Evolutionary conservation across 2,329 filamentous ascomycete species (phyloP).

Genomic region (Daldinia sp.): DNA sequence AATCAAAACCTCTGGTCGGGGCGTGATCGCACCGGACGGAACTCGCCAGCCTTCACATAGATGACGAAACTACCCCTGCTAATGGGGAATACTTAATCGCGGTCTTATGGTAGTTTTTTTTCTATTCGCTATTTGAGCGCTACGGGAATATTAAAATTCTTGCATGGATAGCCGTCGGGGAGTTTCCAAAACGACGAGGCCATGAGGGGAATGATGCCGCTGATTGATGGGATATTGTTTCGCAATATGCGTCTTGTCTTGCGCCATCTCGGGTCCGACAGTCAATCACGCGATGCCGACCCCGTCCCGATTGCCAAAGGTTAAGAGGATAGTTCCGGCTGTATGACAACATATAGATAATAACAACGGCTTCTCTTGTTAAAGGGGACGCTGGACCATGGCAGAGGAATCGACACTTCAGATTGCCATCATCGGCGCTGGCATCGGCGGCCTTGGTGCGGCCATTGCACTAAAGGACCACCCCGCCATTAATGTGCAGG

Average conservation of each 20-base stretch:
- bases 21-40: background rate
- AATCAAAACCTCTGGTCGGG: background rate
- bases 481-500: constrained; percentile 53
- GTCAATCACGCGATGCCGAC: constrained; percentile 19
- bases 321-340: background rate
- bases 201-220: constrained; percentile 8
- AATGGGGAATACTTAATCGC: background rate
- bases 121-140: constrained; percentile 4
- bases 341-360: background rate
- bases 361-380: background rate
- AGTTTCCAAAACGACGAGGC: constrained; percentile 4
- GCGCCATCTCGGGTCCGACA: constrained; percentile 28
- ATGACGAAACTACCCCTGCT: constrained; percentile 29
- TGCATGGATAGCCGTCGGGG: constrained; percentile 5
- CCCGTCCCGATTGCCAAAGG: constrained; percentile 10
- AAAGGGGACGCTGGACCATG: constrained; percentile 9
- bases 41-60: constrained; percentile 23
- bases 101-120: constrained; percentile 9
- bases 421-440: constrained; percentile 59
- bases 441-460: constrained; percentile 59
- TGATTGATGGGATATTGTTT: constrained; percentile 22
- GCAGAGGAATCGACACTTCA: constrained; percentile 42
- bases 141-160: constrained; percentile 1
- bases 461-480: constrained; percentile 56
- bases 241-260: constrained; percentile 24